Evolutionary conservation across 441 rosid genomes (phyloP), one percentile per base, ranked within the genome.

Genomic region (Adansonia grandidieri): DNA sequence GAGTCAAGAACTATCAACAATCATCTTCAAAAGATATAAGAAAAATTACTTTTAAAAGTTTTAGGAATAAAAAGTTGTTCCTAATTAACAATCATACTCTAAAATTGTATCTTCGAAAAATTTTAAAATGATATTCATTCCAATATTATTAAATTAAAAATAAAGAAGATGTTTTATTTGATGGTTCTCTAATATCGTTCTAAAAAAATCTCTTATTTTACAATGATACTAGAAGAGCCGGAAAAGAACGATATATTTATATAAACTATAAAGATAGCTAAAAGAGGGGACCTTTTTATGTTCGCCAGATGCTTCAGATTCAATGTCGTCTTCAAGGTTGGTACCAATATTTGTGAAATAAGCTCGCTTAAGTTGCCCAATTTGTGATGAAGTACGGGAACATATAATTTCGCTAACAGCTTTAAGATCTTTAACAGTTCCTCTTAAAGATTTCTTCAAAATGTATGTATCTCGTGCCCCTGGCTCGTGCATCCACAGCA

Each of bases 401-500:
- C 97, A 90, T 77, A 94, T 88, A 11, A 94, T 85, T 81, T 93
- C 94, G 0, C 87, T 87, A 1, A 85, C 86, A 0, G 87, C 90
- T 83, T 87, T 86, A 48, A 74, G 77, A 80, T 91, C 91, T 22
- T 85, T 58, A 17, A 87, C 74, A 1, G 89, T 76, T 60, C 86
- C 92, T 51, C 78, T 81, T 15, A 94, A 78, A 48, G 92, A 89
- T 17, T 85, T 83, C 77, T 85, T 86, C 37, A 89, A 20, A 62
- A 86, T 83, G 20, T 63, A 68, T 13, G 88, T 89, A 73, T 94
- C 95, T 45, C 97, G 75, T 53, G 85, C 86, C 14, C 84, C 75
- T 61, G 96, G 92, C 77, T 82, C 93, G 76, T 82, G 85, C 95
- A 94, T 84, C 98, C 97, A 92, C 0, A 94, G 78, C 77, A 87